Percentiles rank a stretch among this genome's conserved stretches.
phyloP scores from a whole-genome alignment of 2,329 filamentous ascomycete genomes.

The Fusarium sp. region DNA sequence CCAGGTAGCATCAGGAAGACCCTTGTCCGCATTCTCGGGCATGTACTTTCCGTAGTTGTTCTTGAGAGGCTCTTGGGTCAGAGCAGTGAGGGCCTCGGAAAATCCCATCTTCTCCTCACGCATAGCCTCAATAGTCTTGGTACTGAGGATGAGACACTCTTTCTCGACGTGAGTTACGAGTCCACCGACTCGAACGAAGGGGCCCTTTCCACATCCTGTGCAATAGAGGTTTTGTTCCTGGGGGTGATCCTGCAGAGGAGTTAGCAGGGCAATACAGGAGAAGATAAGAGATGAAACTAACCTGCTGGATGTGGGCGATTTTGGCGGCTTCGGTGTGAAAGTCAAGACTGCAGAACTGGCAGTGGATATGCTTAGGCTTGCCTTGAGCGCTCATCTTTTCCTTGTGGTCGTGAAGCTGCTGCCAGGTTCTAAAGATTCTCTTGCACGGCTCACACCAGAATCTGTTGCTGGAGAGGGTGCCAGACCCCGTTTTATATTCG shows the following conservation, averaged over 20 bases:
- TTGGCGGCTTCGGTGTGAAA: constrained; percentile 50
- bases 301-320: constrained; percentile 50
- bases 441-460: constrained; percentile 48
- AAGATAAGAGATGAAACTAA: constrained; percentile 30
- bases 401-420: constrained; percentile 47
- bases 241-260: constrained; percentile 49
- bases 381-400: constrained; percentile 39
- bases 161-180: constrained; percentile 60
- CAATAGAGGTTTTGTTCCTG: constrained; percentile 56
- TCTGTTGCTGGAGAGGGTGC: constrained; percentile 9
- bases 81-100: constrained; percentile 42
- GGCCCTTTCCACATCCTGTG: constrained; percentile 55
- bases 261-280: constrained; percentile 4
- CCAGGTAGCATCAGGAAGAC: neutral
- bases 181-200: constrained; percentile 50
- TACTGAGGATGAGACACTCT: constrained; percentile 52
- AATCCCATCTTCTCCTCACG: constrained; percentile 54
- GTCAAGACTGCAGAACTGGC: constrained; percentile 51
- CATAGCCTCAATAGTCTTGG: constrained; percentile 45
- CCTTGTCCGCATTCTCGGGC: constrained; percentile 9
- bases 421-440: constrained; percentile 39
- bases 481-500: constrained; percentile 30
- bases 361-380: constrained; percentile 48
- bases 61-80: constrained; percentile 44
- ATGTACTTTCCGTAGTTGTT: constrained; percentile 44